Evolutionary conservation across 352 stramenopile genomes (phyloP).

Genomic region (Globisporangium nodosum): DNA sequence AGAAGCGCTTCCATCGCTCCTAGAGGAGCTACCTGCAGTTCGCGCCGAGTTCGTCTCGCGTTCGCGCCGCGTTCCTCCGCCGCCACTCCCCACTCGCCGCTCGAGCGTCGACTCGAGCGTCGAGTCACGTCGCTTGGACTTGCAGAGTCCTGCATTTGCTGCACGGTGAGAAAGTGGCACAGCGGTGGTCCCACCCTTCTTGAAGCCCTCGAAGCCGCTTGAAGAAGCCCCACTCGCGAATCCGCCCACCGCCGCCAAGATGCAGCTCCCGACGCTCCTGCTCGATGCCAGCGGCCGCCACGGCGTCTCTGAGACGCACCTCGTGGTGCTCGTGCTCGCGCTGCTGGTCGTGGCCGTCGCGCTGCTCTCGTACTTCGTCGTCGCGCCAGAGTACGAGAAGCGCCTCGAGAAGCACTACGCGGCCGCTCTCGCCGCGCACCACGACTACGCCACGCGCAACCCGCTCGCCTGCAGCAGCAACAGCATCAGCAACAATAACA

Average conservation of each 20-base stretch:
- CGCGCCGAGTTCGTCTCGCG: conserved; percentile 2
- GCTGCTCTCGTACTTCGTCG: conserved; percentile 77
- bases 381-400: conserved; percentile 73
- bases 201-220: too few relatives aligned
- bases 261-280: conserved; percentile 12
- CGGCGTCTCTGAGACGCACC: conserved; percentile 31
- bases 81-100: neutral
- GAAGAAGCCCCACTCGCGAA: conserved; percentile 1
- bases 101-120: neutral
- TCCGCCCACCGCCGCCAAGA: neutral
- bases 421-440: conserved; percentile 24
- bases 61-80: conserved; percentile 1
- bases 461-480: conserved; percentile 14
- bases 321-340: conserved; percentile 47
- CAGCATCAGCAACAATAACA: conserved; percentile 7
- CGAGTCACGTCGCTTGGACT: conserved; percentile 7
- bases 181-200: too few relatives aligned
- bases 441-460: conserved; percentile 1
- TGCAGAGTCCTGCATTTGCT: neutral
- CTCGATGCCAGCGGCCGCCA: conserved; percentile 22
- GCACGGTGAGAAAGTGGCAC: too few relatives aligned
- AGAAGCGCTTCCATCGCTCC: too few relatives aligned
- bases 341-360: conserved; percentile 49
- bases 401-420: conserved; percentile 56
- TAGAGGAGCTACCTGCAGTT: neutral